These are phyloP conservation scores for Eimeria acervulina DNA, from an alignment of 169 alveolate species.

Conservation along the genomic window DNA sequence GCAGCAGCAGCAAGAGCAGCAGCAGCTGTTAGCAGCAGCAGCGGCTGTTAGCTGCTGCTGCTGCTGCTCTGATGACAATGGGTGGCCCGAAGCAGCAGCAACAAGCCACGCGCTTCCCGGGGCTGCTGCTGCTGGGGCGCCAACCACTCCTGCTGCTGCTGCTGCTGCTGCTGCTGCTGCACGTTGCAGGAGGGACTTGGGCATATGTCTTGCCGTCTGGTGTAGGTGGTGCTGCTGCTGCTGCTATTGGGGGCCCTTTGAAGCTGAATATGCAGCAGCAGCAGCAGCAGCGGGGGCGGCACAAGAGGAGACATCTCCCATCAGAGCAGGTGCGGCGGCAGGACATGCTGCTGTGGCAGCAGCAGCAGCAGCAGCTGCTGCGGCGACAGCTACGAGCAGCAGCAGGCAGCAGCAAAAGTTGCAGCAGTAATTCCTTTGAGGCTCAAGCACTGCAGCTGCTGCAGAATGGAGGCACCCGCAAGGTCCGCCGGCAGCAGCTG, in stretches of 20 bases:
- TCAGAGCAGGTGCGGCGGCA: constrained; percentile 37
- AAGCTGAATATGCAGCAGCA: neutral
- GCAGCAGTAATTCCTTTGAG: constrained; percentile 10
- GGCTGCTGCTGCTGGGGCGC: neutral
- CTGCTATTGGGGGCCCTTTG: neutral
- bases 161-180: constrained; percentile 63
- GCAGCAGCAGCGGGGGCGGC: constrained; percentile 16
- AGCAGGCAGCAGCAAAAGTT: constrained; percentile 24
- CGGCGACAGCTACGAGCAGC: constrained; percentile 40
- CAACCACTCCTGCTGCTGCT: neutral
- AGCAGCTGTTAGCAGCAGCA: neutral
- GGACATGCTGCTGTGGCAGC: neutral
- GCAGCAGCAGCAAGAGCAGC: neutral
- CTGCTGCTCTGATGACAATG: neutral
- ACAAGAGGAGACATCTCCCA: neutral
- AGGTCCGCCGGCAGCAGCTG: neutral
- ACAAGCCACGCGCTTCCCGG: neutral
- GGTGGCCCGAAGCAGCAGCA: neutral
- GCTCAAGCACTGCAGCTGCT: constrained; percentile 19
- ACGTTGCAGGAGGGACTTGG: neutral
- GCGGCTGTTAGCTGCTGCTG: neutral
- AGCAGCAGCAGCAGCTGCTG: neutral
- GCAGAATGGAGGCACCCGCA: neutral
- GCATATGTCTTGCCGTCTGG: neutral
- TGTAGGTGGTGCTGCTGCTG: constrained; percentile 7